A percentile compares a stretch with the other conserved stretches of the same genome.
These are phyloP conservation scores for Aspergillus brunneoviolaceus DNA, from an alignment of 2,329 filamentous ascomycete species.

Conservation along the genomic window DNA sequence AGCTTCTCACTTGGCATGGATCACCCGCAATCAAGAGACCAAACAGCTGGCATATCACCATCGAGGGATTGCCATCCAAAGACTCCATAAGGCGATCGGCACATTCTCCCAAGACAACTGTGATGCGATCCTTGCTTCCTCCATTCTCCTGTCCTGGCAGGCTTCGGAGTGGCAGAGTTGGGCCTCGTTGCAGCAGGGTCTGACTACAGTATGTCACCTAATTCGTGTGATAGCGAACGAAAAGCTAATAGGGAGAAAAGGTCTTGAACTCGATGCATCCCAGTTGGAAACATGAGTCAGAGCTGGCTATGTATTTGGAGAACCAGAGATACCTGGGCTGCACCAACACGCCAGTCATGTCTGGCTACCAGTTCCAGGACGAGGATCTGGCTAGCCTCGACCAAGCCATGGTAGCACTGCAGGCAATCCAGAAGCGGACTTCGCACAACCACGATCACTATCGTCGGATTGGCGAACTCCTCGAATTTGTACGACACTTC, in stretches of 20 bases:
- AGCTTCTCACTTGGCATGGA: constrained; percentile 89
- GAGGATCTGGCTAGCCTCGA: constrained; percentile 71
- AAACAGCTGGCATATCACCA: constrained; percentile 88
- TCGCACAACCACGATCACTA: constrained; percentile 69
- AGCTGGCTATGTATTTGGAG: constrained; percentile 49
- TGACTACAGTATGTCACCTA: constrained; percentile 60
- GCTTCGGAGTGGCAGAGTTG: constrained; percentile 94
- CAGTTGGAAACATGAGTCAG: constrained; percentile 81
- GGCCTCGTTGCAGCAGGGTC: constrained; percentile 89
- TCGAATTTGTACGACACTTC: constrained; percentile 70
- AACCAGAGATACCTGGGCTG: constrained; percentile 40
- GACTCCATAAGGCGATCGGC: constrained; percentile 82
- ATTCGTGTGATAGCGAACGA: not conserved
- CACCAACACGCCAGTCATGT: constrained; percentile 34
- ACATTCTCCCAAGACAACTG: constrained; percentile 82
- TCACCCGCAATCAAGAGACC: constrained; percentile 80
- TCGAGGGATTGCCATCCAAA: constrained; percentile 79
- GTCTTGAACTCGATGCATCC: constrained; percentile 85
- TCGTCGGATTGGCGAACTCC: constrained; percentile 66
- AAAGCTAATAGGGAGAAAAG: not conserved
- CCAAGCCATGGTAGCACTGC: constrained; percentile 64
- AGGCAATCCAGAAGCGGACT: constrained; percentile 58
- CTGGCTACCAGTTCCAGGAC: constrained; percentile 46
- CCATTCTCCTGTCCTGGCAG: constrained; percentile 92
- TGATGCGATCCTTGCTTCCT: constrained; percentile 87